A percentile compares a stretch with the other conserved stretches of the same genome.
These are phyloP conservation scores for Corynespora cassiicola DNA, from an alignment of 2,329 filamentous ascomycete species.

Conservation along the genomic window DNA sequence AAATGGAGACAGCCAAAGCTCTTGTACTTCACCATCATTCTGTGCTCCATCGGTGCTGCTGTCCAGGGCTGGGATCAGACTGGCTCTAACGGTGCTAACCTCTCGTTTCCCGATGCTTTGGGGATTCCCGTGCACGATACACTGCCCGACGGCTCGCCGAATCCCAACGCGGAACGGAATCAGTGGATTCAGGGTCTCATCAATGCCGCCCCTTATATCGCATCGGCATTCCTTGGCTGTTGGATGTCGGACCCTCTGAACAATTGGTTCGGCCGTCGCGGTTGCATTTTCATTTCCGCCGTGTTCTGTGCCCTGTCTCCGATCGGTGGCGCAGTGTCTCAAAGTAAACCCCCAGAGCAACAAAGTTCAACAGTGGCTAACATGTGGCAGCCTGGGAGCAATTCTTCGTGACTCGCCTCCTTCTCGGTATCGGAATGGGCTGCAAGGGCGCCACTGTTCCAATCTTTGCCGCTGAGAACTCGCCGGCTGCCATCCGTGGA, in stretches of 20 bases:
- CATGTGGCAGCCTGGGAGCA: slow-evolving; percentile 15
- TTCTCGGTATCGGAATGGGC: slow-evolving; percentile 35
- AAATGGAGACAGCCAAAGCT: slow-evolving; percentile 65
- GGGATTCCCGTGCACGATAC: slow-evolving; percentile 49
- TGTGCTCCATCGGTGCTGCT: slow-evolving; percentile 71
- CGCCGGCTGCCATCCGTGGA: slow-evolving; percentile 54
- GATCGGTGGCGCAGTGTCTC: slow-evolving; percentile 21
- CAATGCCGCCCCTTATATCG: slow-evolving; percentile 27
- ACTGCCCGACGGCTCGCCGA: slow-evolving; percentile 2
- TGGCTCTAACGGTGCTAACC: slow-evolving; percentile 8
- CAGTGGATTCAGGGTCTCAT: slow-evolving; percentile 30
- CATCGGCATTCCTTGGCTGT: slow-evolving; percentile 22
- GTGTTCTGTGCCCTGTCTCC: slow-evolving; percentile 24
- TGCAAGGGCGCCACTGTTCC: slow-evolving; percentile 47
- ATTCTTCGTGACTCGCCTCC: slow-evolving; percentile 18
- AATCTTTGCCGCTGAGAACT: slow-evolving; percentile 54
- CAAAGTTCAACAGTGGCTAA: neutral
- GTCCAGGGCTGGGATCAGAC: slow-evolving; percentile 9
- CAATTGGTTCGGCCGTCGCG: slow-evolving; percentile 27
- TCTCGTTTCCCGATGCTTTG: slow-evolving; percentile 52
- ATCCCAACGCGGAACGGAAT: slow-evolving; percentile 21
- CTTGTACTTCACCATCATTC: slow-evolving; percentile 69
- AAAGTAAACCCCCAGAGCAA: slow-evolving; percentile 14
- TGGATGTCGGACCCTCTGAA: slow-evolving; percentile 30
- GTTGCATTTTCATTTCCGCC: slow-evolving; percentile 26